Base-by-base conservation (phyloP, 768 basidiomycete species). In the Auriscalpium vulgare region DNA sequence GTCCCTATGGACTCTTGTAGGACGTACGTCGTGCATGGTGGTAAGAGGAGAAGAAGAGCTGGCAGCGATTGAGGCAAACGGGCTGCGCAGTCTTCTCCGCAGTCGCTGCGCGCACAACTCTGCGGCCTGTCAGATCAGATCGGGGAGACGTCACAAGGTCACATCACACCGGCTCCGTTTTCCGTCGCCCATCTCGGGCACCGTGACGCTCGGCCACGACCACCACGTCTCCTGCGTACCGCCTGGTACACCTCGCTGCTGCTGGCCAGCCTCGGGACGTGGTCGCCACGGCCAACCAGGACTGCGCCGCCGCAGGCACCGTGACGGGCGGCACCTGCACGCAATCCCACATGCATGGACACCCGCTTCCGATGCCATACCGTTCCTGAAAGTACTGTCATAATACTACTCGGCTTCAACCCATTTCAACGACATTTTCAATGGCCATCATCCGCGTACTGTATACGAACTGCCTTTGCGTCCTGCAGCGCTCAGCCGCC, bases 1-100 rank as follows among this genome's bases (percentile, higher is more conserved):
- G 57, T 72, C 71, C 60, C 68, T 71, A 56, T 66, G 67, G 56
- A 66, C 70, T 51, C 69, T 63, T n/a, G 66, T 60, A 45, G 60
- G 35, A 21, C 54, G 44, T n/a, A 60, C 44, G 46, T 54, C 59
- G 45, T 67, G 62, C 64, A 66, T 68, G 35, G 59, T 54, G 45
- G 50, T 37, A 13, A 23, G 13, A 21, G 13, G 43, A 43, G 46
- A 21, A 9, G 21, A 37, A n/a, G 48, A 14, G 38, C 37, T 37
- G 23, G 38, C 46, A 40, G 54, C 19, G 49, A 53, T 14, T 45
- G 43, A 50, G 49, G 56, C 34, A 16, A 46, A 51, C 50, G 29
- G 21, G 37, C 47, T 57, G 58, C 55, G 56, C 58, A 53, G 45
- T 56, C 52, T 49, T 55, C 54, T 59, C 58, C 58, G 58, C 58